Evolutionary conservation across 2,329 filamentous ascomycete species (phyloP).

Genomic region (Huntiella bhutanensis): DNA sequence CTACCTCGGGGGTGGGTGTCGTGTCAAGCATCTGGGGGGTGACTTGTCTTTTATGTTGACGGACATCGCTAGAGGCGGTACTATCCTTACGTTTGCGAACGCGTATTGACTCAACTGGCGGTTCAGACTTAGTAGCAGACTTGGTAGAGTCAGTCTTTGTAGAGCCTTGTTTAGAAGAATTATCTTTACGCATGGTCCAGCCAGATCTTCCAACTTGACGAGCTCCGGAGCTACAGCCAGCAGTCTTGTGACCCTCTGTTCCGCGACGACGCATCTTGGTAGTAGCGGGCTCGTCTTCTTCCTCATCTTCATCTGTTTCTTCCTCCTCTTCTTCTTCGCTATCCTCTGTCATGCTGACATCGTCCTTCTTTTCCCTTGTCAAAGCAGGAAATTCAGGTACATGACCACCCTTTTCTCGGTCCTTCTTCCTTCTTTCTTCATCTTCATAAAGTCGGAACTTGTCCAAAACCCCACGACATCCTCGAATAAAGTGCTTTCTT

Average conservation of each 20-base stretch:
- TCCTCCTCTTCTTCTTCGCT: not conserved
- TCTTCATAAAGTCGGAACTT: constrained; percentile 81
- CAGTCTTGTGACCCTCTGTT: too few relatives aligned
- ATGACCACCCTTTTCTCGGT: constrained; percentile 42
- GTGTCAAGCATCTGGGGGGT: constrained; percentile 3
- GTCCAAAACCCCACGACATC: constrained; percentile 62
- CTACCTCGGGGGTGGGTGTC: constrained; percentile 15
- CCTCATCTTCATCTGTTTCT: not conserved
- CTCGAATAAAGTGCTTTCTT: constrained; percentile 63
- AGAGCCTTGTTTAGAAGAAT: too few relatives aligned
- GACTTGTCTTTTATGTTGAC: constrained; percentile 9
- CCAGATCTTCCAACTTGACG: too few relatives aligned
- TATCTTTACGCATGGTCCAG: too few relatives aligned
- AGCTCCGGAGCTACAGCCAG: too few relatives aligned
- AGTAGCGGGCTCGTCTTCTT: not conserved
- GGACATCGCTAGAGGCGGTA: not conserved
- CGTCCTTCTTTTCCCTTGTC: constrained; percentile 13
- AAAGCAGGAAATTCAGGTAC: constrained; percentile 12
- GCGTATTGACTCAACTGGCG: not conserved
- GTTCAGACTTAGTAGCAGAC: too few relatives aligned
- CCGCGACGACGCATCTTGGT: not conserved
- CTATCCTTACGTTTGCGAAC: not conserved
- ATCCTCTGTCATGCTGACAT: constrained; percentile 1
- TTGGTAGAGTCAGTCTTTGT: too few relatives aligned
- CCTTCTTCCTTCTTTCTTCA: constrained; percentile 62